Evolutionary conservation across 2,329 filamentous ascomycete genomes (phyloP), one percentile per base, ranked within the genome.

Genomic region (Stemphylium lycopersici): DNA sequence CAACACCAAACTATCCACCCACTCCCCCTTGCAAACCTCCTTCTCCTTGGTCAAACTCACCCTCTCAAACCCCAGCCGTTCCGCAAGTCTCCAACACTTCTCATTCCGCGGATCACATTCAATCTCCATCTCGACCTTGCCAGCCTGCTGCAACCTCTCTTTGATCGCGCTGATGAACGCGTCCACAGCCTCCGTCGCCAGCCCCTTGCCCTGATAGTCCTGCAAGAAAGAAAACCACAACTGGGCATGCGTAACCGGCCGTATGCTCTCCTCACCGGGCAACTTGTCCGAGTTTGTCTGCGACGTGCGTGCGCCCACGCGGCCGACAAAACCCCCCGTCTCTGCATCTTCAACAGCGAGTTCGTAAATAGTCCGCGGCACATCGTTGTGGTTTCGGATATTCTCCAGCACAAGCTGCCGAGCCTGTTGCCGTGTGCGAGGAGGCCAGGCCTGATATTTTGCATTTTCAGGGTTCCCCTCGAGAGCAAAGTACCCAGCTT

Each of bases 31-130:
- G 22, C 65, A 56, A 56, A 72, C 61, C 44, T 50, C 70, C 15
- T 53, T 68, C 24, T 56, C 65, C 50, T 71, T 68, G 1, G 55
- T 65, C 42, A 68, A 36, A 41, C 63, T 65, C n/a, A 63, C 42
- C 42, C 58, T 63, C 22, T 59, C 45, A 32, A 75, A 74, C 2
- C 65, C 71, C 36, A 75, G 36, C 15, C 69, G 36, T 46, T 72
- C 65, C 1, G 71, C 72, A 26, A 75, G 5, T 50, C 62, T 69
- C 62, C 65, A 65, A 26, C 69, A 68, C 7, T 58, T 55, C 5
- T 48, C 55, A 40, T 75, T 75, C 32, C 71, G 48, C 4, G 72
- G 71, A 62, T 75, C 71, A 37, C 71, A 74, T 39, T 74, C 72
- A 49, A 75, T 74, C 36, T 73, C 65, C 40, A 74, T 45, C 20